Evolutionary conservation across 176 grass and related monocot genomes (phyloP).

Genomic region (Musa itinerans): DNA sequence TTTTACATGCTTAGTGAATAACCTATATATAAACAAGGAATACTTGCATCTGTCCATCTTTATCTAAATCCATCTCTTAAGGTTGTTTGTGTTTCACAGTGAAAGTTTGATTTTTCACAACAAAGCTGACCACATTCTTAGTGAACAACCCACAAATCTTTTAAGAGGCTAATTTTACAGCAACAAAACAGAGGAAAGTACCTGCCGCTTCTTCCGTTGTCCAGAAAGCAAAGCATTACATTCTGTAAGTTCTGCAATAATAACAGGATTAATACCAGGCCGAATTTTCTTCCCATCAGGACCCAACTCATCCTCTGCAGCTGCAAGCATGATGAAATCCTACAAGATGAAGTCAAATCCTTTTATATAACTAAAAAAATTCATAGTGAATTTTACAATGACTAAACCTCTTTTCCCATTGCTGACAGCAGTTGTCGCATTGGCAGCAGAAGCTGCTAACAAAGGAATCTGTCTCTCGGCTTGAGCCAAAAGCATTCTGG

Average conservation of each 20-base stretch:
- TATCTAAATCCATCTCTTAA: background rate
- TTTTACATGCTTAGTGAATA: background rate
- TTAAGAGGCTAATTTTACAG: background rate
- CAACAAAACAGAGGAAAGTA: slow-evolving; percentile 8
- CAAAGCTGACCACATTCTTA: background rate
- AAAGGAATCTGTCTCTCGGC: slow-evolving; percentile 78
- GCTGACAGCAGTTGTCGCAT: slow-evolving; percentile 30
- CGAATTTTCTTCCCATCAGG: slow-evolving; percentile 85
- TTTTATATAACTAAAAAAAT: background rate
- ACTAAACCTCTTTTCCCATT: slow-evolving; percentile 84
- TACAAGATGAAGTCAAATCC: background rate
- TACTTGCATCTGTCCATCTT: background rate
- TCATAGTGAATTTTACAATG: background rate
- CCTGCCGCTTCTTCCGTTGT: slow-evolving; percentile 97
- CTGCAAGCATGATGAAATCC: slow-evolving; percentile 22
- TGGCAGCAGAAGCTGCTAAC: slow-evolving; percentile 30
- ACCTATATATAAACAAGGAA: background rate
- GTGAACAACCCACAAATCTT: too few species aligned
- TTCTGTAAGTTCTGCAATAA: slow-evolving; percentile 85
- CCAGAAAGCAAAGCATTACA: slow-evolving; percentile 88
- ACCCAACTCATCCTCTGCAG: slow-evolving; percentile 69
- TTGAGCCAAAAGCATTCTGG: slow-evolving; percentile 79
- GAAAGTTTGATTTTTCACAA: background rate
- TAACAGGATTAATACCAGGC: slow-evolving; percentile 74
- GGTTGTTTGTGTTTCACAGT: background rate